Evolutionary conservation across 75 land plant species (phyloP).

Genomic region (Picea sitchensis): DNA sequence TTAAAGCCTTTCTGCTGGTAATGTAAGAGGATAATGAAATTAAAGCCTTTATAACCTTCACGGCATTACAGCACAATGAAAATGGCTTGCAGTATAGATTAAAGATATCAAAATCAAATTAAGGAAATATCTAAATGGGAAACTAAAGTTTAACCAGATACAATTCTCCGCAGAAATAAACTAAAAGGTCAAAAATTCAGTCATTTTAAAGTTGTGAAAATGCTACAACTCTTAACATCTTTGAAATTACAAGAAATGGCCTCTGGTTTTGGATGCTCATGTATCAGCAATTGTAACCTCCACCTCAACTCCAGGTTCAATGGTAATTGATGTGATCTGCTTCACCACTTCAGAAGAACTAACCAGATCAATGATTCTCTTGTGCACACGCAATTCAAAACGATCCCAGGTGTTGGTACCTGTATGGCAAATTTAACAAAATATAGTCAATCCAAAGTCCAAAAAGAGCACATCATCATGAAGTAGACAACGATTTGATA

Average conservation of each 20-base stretch:
- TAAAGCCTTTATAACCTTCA: neutral
- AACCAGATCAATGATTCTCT: constrained; percentile 79
- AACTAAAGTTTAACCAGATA: neutral
- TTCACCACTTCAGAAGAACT: constrained; percentile 86
- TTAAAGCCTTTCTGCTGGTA: neutral
- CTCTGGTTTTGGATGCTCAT: constrained; percentile 6
- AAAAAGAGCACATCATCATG: neutral
- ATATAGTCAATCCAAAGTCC: neutral
- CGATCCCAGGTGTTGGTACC: constrained; percentile 94
- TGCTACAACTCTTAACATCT: neutral
- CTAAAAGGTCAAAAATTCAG: neutral
- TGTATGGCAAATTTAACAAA: constrained; percentile 15
- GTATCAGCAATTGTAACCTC: constrained; percentile 83
- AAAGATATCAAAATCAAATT: neutral
- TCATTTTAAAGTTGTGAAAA: neutral
- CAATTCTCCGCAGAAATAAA: neutral
- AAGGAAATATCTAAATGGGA: neutral
- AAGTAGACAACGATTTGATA: neutral
- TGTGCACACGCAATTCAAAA: constrained; percentile 87
- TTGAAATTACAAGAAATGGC: neutral
- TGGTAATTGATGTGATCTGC: constrained; percentile 87
- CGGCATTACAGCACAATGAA: neutral
- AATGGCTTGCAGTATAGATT: neutral
- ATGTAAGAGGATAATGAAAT: neutral
- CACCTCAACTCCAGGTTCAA: constrained; percentile 91